Percentiles rank a stretch among this genome's conserved stretches.
These are phyloP conservation scores for Rhizopus microsporus DNA, from an alignment of 371 early-diverging fungal species.

Conservation along the genomic window DNA sequence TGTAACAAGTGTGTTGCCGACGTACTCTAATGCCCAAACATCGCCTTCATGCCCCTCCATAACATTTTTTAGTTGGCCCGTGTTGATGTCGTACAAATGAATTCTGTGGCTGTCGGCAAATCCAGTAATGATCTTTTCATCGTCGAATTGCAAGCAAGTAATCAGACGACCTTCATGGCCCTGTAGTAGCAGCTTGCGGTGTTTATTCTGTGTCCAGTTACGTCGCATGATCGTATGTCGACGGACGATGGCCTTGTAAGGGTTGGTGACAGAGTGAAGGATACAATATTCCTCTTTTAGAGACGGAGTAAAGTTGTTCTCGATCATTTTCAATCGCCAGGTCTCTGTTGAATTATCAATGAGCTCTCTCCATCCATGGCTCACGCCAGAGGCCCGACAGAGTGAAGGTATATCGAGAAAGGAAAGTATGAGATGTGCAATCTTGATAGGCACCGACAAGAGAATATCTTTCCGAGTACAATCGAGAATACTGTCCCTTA, in stretches of 20 bases:
- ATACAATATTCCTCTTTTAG: not conserved
- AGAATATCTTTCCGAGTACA: slow-evolving; percentile 87
- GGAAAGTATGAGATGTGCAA: slow-evolving; percentile 72
- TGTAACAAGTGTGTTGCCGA: slow-evolving; percentile 86
- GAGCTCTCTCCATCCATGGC: slow-evolving; percentile 71
- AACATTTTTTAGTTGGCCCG: slow-evolving; percentile 67
- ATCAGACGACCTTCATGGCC: slow-evolving; percentile 84
- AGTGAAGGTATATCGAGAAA: slow-evolving; percentile 81
- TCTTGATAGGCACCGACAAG: slow-evolving; percentile 73
- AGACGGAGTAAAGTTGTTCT: slow-evolving; percentile 45
- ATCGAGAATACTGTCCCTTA: slow-evolving; percentile 77
- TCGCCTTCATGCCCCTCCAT: slow-evolving; percentile 97
- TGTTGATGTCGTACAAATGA: slow-evolving; percentile 83
- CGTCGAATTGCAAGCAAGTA: slow-evolving; percentile 94
- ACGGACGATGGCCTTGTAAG: slow-evolving; percentile 80
- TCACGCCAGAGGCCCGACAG: slow-evolving; percentile 81
- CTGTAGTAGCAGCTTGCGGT: slow-evolving; percentile 72
- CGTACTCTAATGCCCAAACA: slow-evolving; percentile 96
- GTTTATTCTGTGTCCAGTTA: slow-evolving; percentile 81
- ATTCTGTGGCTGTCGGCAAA: slow-evolving; percentile 84
- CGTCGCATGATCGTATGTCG: slow-evolving; percentile 76
- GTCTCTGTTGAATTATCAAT: slow-evolving; percentile 75
- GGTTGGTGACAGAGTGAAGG: slow-evolving; percentile 23
- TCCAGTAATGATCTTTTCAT: slow-evolving; percentile 89
- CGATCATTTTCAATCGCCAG: slow-evolving; percentile 58